Evolutionary conservation across 495 filamentous ascomycete species (phyloP).

Genomic region (Sphaerosporella brunnea): DNA sequence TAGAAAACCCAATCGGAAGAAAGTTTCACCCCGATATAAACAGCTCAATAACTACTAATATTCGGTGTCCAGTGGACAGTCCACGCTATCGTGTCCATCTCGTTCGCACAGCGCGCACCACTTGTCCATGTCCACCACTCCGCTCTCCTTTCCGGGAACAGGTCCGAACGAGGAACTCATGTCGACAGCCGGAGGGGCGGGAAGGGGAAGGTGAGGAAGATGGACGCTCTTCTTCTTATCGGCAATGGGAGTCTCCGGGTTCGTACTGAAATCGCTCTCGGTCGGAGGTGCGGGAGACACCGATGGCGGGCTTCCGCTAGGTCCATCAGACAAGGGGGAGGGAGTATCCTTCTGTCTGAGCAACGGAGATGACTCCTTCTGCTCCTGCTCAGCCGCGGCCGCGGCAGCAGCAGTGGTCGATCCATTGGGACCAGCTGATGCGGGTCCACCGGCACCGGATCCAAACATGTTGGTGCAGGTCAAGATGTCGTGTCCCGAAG

Average conservation of each 20-base stretch:
- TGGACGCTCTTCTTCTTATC: constrained; percentile 25
- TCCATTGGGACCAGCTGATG: constrained; percentile 21
- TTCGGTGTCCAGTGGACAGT: constrained; percentile 64
- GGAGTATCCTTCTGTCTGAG: neutral
- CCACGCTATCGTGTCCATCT: constrained; percentile 88
- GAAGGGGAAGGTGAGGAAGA: constrained; percentile 10
- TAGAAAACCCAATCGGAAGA: neutral
- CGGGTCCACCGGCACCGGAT: constrained; percentile 23
- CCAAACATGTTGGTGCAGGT: constrained; percentile 81
- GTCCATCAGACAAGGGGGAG: neutral
- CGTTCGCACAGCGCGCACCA: constrained; percentile 97
- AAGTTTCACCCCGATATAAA: neutral
- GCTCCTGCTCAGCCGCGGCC: constrained; percentile 8
- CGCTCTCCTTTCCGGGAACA: constrained; percentile 63
- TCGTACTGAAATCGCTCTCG: neutral
- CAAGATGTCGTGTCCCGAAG: constrained; percentile 80
- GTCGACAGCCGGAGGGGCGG: constrained; percentile 16
- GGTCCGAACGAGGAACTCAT: constrained; percentile 36
- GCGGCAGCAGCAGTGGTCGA: constrained; percentile 10
- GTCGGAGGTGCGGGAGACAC: neutral
- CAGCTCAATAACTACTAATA: constrained; percentile 8
- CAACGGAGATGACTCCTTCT: neutral
- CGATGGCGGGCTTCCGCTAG: neutral
- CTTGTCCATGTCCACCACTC: constrained; percentile 61
- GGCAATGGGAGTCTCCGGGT: neutral